phyloP scores from a whole-genome alignment of 371 early-diverging fungal species.

The Synchytrium microbalum region DNA sequence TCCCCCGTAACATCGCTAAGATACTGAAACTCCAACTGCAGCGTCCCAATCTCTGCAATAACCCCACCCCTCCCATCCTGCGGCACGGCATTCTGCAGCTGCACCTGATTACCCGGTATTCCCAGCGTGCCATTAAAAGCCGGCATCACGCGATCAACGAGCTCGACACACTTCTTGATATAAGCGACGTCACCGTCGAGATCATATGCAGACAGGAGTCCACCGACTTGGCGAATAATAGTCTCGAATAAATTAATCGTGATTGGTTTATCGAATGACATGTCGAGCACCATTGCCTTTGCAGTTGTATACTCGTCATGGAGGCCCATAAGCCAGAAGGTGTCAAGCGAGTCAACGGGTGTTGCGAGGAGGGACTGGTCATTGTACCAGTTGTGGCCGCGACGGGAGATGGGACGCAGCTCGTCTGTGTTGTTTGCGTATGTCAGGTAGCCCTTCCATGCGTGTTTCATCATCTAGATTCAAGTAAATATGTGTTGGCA shows the following conservation, averaged over 20 bases:
- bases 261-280: slow-evolving; percentile 34
- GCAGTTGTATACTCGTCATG: slow-evolving; percentile 61
- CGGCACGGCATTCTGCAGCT: slow-evolving; percentile 9
- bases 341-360: slow-evolving; percentile 78
- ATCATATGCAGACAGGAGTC: slow-evolving; percentile 32
- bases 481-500: not conserved
- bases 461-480: slow-evolving; percentile 38
- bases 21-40: slow-evolving; percentile 34
- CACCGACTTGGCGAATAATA: slow-evolving; percentile 32
- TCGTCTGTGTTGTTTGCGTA: slow-evolving; percentile 81
- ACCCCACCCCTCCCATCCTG: slow-evolving; percentile 3
- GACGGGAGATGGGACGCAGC: slow-evolving; percentile 42
- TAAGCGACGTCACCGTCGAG: slow-evolving; percentile 21
- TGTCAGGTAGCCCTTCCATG: slow-evolving; percentile 69
- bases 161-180: slow-evolving; percentile 41
- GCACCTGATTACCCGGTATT: slow-evolving; percentile 39
- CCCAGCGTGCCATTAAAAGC: slow-evolving; percentile 58
- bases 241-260: slow-evolving; percentile 28
- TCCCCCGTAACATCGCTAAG: slow-evolving; percentile 32
- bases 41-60: slow-evolving; percentile 30
- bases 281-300: slow-evolving; percentile 51
- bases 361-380: slow-evolving; percentile 39
- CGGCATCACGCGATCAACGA: slow-evolving; percentile 44
- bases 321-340: slow-evolving; percentile 71
- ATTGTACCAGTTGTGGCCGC: slow-evolving; percentile 4